phyloP scores from a whole-genome alignment of 768 basidiomycete genomes.

The Amanita rubescens region DNA sequence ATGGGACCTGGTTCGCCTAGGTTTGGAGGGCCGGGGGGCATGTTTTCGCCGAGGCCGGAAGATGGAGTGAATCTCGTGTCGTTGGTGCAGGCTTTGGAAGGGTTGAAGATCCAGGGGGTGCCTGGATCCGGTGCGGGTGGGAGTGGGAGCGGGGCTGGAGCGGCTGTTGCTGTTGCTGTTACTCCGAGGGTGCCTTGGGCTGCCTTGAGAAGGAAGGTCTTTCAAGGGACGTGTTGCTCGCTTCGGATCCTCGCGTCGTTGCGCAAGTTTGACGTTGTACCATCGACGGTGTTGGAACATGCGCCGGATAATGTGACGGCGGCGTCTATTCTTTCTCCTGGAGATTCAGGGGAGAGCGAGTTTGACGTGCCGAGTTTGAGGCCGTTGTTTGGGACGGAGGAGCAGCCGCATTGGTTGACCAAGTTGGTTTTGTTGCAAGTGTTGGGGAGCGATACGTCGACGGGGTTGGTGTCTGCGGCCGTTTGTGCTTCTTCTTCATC shows the following conservation, averaged over 20 bases:
- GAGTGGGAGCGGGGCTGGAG: slow-evolving; percentile 12
- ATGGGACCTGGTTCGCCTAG: slow-evolving; percentile 36
- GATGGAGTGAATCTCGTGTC: slow-evolving; percentile 32
- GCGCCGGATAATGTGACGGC: slow-evolving; percentile 48
- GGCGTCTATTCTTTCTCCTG: slow-evolving; percentile 29
- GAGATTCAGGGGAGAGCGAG: slow-evolving; percentile 7
- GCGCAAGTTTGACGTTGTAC: slow-evolving; percentile 57
- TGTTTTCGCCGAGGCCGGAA: slow-evolving; percentile 49
- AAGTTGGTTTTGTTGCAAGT: slow-evolving; percentile 65
- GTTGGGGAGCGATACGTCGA: slow-evolving; percentile 50
- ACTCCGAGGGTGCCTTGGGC: slow-evolving; percentile 35
- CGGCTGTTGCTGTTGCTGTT: slow-evolving; percentile 14
- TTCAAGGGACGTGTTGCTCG: slow-evolving; percentile 55
- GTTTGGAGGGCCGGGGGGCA: slow-evolving; percentile 18
- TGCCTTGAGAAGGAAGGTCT: slow-evolving; percentile 59
- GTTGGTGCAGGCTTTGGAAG: slow-evolving; percentile 36
- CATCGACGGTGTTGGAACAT: slow-evolving; percentile 47
- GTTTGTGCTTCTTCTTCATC: background rate
- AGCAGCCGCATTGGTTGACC: slow-evolving; percentile 77
- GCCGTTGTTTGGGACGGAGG: slow-evolving; percentile 60
- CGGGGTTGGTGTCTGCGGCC: slow-evolving; percentile 11
- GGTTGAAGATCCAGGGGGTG: slow-evolving; percentile 10
- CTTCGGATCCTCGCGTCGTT: slow-evolving; percentile 53
- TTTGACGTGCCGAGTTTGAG: slow-evolving; percentile 13
- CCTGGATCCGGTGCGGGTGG: too few species aligned